Percentiles rank a stretch among this genome's conserved stretches.
phyloP scores from a whole-genome alignment of 768 basidiomycete species.

The Piloderma croceum region DNA sequence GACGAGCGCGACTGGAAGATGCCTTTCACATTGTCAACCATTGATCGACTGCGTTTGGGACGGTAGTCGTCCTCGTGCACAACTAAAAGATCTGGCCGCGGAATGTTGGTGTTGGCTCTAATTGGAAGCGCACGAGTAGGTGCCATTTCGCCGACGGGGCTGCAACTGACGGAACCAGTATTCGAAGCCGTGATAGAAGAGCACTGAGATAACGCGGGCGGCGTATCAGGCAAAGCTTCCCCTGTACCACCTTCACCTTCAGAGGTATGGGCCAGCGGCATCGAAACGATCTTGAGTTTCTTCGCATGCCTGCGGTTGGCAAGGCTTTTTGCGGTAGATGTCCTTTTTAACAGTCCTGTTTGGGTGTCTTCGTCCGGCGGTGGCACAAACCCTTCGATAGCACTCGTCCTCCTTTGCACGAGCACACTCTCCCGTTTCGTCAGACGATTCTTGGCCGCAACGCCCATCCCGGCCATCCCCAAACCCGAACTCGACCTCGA shows the following conservation, averaged over 20 bases:
- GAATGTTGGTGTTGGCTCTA: constrained; percentile 14
- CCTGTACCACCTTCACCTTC: neutral
- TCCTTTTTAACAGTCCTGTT: constrained; percentile 13
- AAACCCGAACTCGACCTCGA: constrained; percentile 54
- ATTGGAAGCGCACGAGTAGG: constrained; percentile 10
- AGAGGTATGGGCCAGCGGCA: constrained; percentile 4
- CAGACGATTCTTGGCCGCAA: constrained; percentile 51
- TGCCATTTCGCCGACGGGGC: constrained; percentile 2
- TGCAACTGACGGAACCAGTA: constrained; percentile 9
- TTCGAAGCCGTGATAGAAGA: constrained; percentile 27
- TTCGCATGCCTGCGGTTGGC: constrained; percentile 7
- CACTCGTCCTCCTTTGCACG: constrained; percentile 47
- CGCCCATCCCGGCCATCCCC: constrained; percentile 52
- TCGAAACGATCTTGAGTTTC: constrained; percentile 12
- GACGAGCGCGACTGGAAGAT: constrained; percentile 48
- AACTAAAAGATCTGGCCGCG: constrained; percentile 26
- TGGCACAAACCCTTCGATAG: neutral
- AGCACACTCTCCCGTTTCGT: constrained; percentile 67
- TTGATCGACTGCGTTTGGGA: constrained; percentile 44
- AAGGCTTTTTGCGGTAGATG: constrained; percentile 20
- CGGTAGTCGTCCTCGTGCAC: constrained; percentile 17
- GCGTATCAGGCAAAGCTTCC: constrained; percentile 11
- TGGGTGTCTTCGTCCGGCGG: neutral
- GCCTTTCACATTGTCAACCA: constrained; percentile 58
- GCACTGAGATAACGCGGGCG: constrained; percentile 37